These are phyloP conservation scores for Eragrostis nindensis DNA, from an alignment of 176 grass and related monocot species.

Conservation along the genomic window DNA sequence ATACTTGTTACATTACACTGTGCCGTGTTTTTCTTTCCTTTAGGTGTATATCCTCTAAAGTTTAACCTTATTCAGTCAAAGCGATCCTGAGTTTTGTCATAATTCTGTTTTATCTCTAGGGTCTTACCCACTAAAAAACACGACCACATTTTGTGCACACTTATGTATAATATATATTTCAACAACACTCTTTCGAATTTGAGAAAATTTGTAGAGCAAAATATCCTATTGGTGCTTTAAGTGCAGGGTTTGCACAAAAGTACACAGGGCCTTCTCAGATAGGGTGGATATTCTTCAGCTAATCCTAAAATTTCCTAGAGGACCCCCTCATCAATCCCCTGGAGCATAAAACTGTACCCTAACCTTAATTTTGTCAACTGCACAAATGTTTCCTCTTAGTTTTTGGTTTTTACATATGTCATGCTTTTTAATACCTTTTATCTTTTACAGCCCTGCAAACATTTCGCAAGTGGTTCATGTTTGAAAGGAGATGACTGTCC, in stretches of 20 bases:
- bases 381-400: neutral
- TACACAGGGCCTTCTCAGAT: neutral
- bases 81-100: neutral
- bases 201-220: slow-evolving; percentile 15
- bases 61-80: neutral
- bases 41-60: neutral
- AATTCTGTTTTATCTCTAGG: slow-evolving; percentile 16
- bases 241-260: slow-evolving; percentile 11
- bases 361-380: slow-evolving; percentile 1
- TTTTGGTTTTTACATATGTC: slow-evolving; percentile 2
- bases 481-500: slow-evolving; percentile 95
- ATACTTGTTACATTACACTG: slow-evolving; percentile 17
- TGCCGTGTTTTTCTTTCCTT: slow-evolving; percentile 14
- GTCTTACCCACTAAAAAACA: neutral
- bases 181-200: neutral
- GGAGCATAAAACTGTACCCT: slow-evolving; percentile 6
- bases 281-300: neutral
- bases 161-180: slow-evolving; percentile 11
- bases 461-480: slow-evolving; percentile 84
- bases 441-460: slow-evolving; percentile 67
- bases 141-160: neutral
- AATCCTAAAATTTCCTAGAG: neutral
- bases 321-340: neutral
- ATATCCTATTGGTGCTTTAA: slow-evolving; percentile 1
- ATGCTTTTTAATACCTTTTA: slow-evolving; percentile 37